Evolutionary conservation across 2,329 filamentous ascomycete species (phyloP).

Genomic region (Decorospora gaudefroyi): DNA sequence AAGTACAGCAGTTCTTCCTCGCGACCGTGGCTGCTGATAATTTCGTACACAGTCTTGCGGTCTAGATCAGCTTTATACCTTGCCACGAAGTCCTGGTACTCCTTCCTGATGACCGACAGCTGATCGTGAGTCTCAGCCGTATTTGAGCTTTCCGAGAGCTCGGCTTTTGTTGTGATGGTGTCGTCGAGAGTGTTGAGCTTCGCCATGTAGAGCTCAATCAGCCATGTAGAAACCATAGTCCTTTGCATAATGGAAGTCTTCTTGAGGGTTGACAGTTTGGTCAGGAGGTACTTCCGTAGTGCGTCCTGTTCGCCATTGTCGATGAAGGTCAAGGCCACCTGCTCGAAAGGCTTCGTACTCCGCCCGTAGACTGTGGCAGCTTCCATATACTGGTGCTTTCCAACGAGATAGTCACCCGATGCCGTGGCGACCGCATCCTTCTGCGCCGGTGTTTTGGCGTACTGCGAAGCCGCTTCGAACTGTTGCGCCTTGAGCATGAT

Average conservation of each 20-base stretch:
- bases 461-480: slow-evolving; percentile 85
- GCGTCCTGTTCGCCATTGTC: slow-evolving; percentile 90
- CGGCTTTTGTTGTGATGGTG: slow-evolving; percentile 85
- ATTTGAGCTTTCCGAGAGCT: slow-evolving; percentile 73
- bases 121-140: slow-evolving; percentile 72
- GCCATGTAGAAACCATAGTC: slow-evolving; percentile 93
- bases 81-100: slow-evolving; percentile 86
- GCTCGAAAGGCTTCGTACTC: slow-evolving; percentile 95
- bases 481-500: slow-evolving; percentile 85
- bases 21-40: slow-evolving; percentile 91
- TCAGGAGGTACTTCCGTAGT: slow-evolving; percentile 82
- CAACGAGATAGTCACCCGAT: slow-evolving; percentile 84
- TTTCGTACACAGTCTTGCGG: slow-evolving; percentile 88
- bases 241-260: slow-evolving; percentile 88
- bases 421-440: slow-evolving; percentile 90
- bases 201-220: slow-evolving; percentile 95
- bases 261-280: slow-evolving; percentile 80
- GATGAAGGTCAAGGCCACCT: slow-evolving; percentile 88
- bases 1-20: slow-evolving; percentile 93
- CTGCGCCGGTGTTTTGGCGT: slow-evolving; percentile 77
- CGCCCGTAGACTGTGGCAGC: slow-evolving; percentile 90
- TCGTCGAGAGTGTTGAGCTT: slow-evolving; percentile 95
- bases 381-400: slow-evolving; percentile 79
- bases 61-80: slow-evolving; percentile 88
- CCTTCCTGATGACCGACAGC: slow-evolving; percentile 69